A percentile compares a stretch with the other conserved stretches of the same genome.
Evolutionary conservation across 768 basidiomycete genomes (phyloP).

Genomic region (Daedaleopsis nitida): DNA sequence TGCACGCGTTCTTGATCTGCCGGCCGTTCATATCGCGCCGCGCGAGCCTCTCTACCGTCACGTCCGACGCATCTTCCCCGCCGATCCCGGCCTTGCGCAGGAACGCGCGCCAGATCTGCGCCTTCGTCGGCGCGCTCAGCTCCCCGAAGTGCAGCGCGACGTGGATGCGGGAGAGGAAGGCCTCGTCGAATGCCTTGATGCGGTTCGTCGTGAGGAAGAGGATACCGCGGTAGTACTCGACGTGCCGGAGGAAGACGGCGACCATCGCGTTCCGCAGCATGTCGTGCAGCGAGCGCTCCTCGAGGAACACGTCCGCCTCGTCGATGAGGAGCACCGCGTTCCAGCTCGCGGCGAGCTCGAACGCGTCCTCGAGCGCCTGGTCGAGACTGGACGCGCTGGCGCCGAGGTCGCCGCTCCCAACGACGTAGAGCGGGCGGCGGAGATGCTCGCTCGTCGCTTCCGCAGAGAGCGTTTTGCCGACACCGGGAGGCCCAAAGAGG

Average conservation of each 20-base stretch:
- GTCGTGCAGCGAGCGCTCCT: slow-evolving; percentile 17
- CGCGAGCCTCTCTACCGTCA: slow-evolving; percentile 47
- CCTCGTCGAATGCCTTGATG: slow-evolving; percentile 61
- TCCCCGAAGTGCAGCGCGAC: slow-evolving; percentile 42
- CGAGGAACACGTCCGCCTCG: slow-evolving; percentile 20
- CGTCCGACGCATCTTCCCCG: slow-evolving; percentile 35
- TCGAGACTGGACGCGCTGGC: slow-evolving; percentile 31
- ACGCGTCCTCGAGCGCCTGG: slow-evolving; percentile 27
- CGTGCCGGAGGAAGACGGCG: slow-evolving; percentile 48
- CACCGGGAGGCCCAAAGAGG: slow-evolving; percentile 31
- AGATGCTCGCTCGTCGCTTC: slow-evolving; percentile 29
- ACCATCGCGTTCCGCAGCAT: slow-evolving; percentile 65
- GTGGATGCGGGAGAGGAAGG: slow-evolving; percentile 68
- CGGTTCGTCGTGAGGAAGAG: slow-evolving; percentile 44
- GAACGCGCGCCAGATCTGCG: slow-evolving; percentile 32
- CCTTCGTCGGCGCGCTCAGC: slow-evolving; percentile 26
- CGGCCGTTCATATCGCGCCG: slow-evolving; percentile 59
- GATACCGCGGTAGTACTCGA: slow-evolving; percentile 40
- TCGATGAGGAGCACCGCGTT: slow-evolving; percentile 35
- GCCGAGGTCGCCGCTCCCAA: slow-evolving; percentile 17
- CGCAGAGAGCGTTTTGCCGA: slow-evolving; percentile 30
- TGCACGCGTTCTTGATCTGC: slow-evolving; percentile 69
- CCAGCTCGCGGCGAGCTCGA: slow-evolving; percentile 35
- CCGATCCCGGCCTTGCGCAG: slow-evolving; percentile 23
- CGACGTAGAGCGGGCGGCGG: slow-evolving; percentile 19